A percentile compares a stretch with the other conserved stretches of the same genome.
Evolutionary conservation across 2,329 filamentous ascomycete genomes (phyloP).

Genomic region (Talaromyces marneffei): DNA sequence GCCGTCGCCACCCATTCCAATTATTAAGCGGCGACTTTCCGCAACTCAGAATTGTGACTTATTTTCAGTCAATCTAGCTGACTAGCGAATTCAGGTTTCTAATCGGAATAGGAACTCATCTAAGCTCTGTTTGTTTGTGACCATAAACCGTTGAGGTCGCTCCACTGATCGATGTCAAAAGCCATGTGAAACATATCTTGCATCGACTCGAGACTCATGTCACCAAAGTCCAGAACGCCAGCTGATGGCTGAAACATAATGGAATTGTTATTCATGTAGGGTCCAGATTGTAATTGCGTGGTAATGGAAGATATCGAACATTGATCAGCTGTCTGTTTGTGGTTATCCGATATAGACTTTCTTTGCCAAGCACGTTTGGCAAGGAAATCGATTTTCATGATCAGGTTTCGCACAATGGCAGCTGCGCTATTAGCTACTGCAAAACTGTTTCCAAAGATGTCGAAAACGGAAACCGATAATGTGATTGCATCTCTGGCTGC

Average conservation of each 20-base stretch:
- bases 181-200: conserved; percentile 10
- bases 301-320: background rate
- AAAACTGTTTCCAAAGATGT: conserved; percentile 32
- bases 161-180: conserved; percentile 11
- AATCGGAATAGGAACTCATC: background rate
- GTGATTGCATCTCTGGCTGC: conserved; percentile 32
- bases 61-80: background rate
- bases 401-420: conserved; percentile 28
- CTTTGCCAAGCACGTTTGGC: conserved; percentile 13
- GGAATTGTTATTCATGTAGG: background rate
- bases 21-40: background rate
- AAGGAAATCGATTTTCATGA: conserved; percentile 25
- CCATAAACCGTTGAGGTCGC: conserved; percentile 5
- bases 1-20: background rate
- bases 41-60: background rate
- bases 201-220: conserved; percentile 6
- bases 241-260: background rate
- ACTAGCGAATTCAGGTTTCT: background rate
- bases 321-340: background rate
- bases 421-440: conserved; percentile 31
- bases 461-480: conserved; percentile 32
- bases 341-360: background rate
- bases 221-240: background rate
- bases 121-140: background rate
- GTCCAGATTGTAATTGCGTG: background rate